Evolutionary conservation across 202 grass and related monocot species (phyloP), one percentile per base, ranked within the genome.

Genomic region (Digitaria exilis): DNA sequence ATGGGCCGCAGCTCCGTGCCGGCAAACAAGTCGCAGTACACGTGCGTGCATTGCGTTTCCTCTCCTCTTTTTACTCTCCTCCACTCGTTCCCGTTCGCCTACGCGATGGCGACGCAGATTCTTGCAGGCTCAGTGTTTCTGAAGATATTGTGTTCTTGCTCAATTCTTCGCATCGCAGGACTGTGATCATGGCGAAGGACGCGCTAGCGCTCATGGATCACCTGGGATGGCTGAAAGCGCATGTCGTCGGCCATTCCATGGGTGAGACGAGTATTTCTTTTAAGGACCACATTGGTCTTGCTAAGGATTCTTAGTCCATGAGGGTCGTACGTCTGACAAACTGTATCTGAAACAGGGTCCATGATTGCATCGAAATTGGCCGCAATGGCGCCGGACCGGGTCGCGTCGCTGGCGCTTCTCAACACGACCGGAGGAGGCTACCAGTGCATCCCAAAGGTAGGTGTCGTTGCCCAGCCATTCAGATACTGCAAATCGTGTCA

Each of bases 351-450:
- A 77, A 17, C 81, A 95, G 93, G 93, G 43, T 86, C 85, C 28
- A 95, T 95, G 90, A 77, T 95, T 79, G 93, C 93, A 51, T 92
- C 88, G 19, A 95, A 95, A 66, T 52, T 95, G 83, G 93, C 93
- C 4, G 76, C 85, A 15, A 87, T 90, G 37, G 87, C 88, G 11
- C 93, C 93, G 11, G 60, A 85, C 51, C 74, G 93, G 39, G 77
- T 95, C 28, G 48, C 68, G 9, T 95, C 93, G 26, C 65, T 95
- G 76, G 93, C 93, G 62, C 86, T 95, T 75, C 90, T 95, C n/a
- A 95, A 92, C 84, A 88, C 85, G 11, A 90, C 88, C 16, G 93
- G 90, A 61, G 93, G 93, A 55, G 93, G 93, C 34, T 92, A 86
- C 73, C 85, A 95, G 63, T 95, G 93, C 83, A 88, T 91, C 35